Base-by-base conservation (phyloP, 306 rosid species). In the Vachellia collinsii region DNA sequence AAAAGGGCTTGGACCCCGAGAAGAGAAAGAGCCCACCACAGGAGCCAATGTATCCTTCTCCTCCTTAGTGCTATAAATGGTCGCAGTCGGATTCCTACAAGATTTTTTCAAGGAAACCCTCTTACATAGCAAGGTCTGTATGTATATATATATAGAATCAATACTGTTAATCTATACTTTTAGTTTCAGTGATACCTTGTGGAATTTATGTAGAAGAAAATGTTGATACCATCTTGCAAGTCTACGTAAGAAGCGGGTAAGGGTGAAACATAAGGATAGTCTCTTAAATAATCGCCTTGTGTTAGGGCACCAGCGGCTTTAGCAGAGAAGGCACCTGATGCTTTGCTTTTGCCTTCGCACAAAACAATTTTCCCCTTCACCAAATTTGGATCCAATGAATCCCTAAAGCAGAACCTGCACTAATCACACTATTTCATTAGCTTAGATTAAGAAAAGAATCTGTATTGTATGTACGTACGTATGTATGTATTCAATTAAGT, bases 1-100 rank as follows among this genome's bases (percentile, higher is more conserved):
- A 37, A 9, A 2, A n/a, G 72, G 80, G 73, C 76, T 89, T 3
- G 92, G 90, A 43, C 90, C 92, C 43, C 88, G 78, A 0, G 92
- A 85, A 20, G 92, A 90, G 70, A 62, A 62, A 62, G 68, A 62
- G n/a, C 41, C 41, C 41, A 62, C 68, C 19, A 62, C 0, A 62
- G 41, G 68, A 19, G 68, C 68, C 13, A 62, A 12, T 62, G 68
- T 11, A 62, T 62, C 68, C 2, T 62, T 12, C 13, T 62, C 68
- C 68, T 62, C 68, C 0, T 29, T 12, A 29, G n/a, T 62, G 5
- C 68, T 62, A 29, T 11, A 62, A 29, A 62, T 62, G 41, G n/a
- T 62, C 12, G 41, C 41, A 12, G 68, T 62, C 6, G 41, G 8
- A 62, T 5, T 62, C 41, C 41, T 62, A 8, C 9, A 62, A 62